A percentile compares a stretch with the other conserved stretches of the same genome.
These are phyloP conservation scores for Mycosarcoma mackinlayi DNA, from an alignment of 1,284 basidiomycete genomes.

Conservation along the genomic window DNA sequence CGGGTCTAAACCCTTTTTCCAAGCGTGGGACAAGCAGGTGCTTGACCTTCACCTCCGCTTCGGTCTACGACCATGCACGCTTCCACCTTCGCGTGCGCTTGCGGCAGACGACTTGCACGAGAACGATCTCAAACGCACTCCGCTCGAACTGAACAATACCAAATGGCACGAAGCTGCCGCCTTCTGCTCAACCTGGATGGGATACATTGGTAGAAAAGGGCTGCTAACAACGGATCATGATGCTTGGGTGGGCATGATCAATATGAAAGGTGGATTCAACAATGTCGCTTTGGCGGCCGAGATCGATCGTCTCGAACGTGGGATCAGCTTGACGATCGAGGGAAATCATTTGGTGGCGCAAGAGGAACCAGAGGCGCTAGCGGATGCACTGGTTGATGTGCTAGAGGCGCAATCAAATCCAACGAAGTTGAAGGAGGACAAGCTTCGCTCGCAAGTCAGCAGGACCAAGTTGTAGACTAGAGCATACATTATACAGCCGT, in stretches of 20 bases:
- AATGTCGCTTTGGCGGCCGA: conserved; percentile 27
- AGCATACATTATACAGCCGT: too few species aligned
- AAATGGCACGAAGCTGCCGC: conserved; percentile 62
- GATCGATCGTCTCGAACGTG: conserved; percentile 31
- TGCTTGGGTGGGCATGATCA: conserved; percentile 32
- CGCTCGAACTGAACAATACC: conserved; percentile 52
- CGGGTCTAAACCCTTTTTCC: conserved; percentile 76
- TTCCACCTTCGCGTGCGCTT: conserved; percentile 19
- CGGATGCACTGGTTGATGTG: conserved; percentile 29
- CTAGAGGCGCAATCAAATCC: conserved; percentile 26
- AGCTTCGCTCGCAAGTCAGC: conserved; percentile 28
- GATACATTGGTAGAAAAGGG: conserved; percentile 21
- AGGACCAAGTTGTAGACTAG: conserved; percentile 36
- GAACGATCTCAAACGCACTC: conserved; percentile 28
- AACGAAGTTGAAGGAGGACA: conserved; percentile 26
- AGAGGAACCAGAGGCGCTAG: conserved; percentile 47
- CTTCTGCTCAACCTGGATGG: conserved; percentile 46
- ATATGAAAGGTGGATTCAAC: conserved; percentile 40
- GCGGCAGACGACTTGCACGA: conserved; percentile 31
- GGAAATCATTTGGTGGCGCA: conserved; percentile 60
- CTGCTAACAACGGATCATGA: conserved; percentile 22
- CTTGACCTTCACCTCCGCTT: conserved; percentile 78
- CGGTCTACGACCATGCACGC: conserved; percentile 70
- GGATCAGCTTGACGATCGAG: conserved; percentile 27
- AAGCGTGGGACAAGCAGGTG: conserved; percentile 77